These are phyloP conservation scores for Tetragonia tetragonoides DNA, from an alignment of 148 eudicot genomes.

Conservation along the genomic window DNA sequence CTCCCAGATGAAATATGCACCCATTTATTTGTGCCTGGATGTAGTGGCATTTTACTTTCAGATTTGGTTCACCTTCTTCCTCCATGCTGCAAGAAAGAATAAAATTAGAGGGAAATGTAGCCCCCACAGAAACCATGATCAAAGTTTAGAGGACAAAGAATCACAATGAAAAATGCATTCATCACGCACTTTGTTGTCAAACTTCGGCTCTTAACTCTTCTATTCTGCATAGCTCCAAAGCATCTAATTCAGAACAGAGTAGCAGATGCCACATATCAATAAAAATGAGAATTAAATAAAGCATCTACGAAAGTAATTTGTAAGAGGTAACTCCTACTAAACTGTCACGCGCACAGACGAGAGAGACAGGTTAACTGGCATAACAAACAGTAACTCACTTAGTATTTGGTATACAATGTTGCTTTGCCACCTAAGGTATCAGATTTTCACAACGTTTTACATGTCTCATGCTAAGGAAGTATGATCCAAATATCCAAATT, in stretches of 20 bases:
- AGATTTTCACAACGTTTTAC: neutral
- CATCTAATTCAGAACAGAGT: conserved; percentile 29
- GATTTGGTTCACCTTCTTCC: conserved; percentile 75
- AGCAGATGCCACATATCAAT: conserved; percentile 9
- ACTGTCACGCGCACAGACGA: neutral
- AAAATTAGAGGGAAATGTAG: conserved; percentile 22
- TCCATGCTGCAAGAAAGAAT: conserved; percentile 48
- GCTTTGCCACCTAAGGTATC: neutral
- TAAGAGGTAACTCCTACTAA: neutral
- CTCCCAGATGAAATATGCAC: conserved; percentile 56
- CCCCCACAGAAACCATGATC: neutral
- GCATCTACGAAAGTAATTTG: conserved; percentile 6
- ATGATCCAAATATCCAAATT: neutral
- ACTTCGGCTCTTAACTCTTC: conserved; percentile 51
- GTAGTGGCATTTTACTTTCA: conserved; percentile 71
- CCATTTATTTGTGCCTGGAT: conserved; percentile 57
- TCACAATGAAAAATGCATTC: conserved; percentile 21
- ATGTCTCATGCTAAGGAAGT: neutral
- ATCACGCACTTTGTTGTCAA: conserved; percentile 82
- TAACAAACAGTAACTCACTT: neutral
- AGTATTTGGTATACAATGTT: neutral
- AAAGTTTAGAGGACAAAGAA: conserved; percentile 9
- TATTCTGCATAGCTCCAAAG: conserved; percentile 64
- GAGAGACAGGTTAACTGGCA: neutral
- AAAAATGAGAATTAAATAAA: conserved; percentile 23